Conservation (phyloP, 495 filamentous ascomycete species). For the Clohesyomyces aquaticus region DNA sequence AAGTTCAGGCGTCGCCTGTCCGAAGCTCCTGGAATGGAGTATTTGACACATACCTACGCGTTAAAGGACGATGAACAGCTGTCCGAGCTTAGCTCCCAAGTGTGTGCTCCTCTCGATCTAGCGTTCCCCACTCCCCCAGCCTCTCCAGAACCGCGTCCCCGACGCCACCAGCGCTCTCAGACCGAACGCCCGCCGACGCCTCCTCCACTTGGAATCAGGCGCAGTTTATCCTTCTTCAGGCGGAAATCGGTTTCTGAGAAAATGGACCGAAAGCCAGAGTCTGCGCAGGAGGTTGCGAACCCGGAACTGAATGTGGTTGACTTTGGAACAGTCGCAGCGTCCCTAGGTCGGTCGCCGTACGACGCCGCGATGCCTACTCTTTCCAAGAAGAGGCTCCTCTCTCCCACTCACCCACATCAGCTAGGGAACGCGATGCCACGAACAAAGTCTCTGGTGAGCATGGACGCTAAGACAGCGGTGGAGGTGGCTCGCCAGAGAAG, state of each 20-base stretch:
- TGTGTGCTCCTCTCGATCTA: neutral
- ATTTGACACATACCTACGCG: constrained; percentile 35
- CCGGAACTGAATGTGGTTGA: constrained; percentile 40
- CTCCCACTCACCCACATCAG: constrained; percentile 46
- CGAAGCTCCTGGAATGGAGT: constrained; percentile 39
- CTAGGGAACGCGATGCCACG: constrained; percentile 38
- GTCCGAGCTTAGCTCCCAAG: constrained; percentile 6
- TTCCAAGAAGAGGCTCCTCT: constrained; percentile 6
- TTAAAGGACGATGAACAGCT: constrained; percentile 20
- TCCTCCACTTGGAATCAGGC: constrained; percentile 27
- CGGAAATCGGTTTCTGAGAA: constrained; percentile 19
- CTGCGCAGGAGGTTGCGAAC: constrained; percentile 19
- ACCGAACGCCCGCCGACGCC: constrained; percentile 30
- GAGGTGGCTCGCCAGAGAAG: constrained; percentile 49
- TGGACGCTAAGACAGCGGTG: constrained; percentile 47
- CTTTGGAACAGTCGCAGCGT: constrained; percentile 47
- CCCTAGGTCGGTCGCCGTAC: constrained; percentile 50
- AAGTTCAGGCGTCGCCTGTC: constrained; percentile 34
- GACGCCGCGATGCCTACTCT: constrained; percentile 46
- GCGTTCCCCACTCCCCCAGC: constrained; percentile 21
- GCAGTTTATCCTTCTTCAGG: constrained; percentile 34
- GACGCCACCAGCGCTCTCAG: constrained; percentile 24
- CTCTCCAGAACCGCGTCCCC: constrained; percentile 11
- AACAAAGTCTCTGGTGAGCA: constrained; percentile 41
- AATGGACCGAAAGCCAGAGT: constrained; percentile 22